Base-by-base conservation (phyloP, 1,284 basidiomycete species). In the Volvariella volvacea region DNA sequence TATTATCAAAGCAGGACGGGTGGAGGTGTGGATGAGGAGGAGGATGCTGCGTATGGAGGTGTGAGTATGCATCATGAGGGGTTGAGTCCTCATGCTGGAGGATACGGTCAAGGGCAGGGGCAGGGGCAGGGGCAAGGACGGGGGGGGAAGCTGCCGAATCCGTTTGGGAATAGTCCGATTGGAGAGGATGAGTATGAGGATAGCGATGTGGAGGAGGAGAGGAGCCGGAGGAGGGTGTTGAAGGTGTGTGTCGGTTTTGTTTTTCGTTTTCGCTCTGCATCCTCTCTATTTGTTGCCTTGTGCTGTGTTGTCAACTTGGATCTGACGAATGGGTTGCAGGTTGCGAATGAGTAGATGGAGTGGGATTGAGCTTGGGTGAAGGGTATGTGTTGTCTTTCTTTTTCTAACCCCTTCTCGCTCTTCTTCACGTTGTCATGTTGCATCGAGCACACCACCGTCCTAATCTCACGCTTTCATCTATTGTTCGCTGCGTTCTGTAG, bases 151-250 rank as follows among this genome's bases (percentile, higher is more conserved):
- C 34, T 7, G 6, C 37, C 55, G 19, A 52, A 58, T 14, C 53
- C 60, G 48, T 49, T 60, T 44, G 48, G 60, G 62, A 41, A 55
- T 56, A n/a, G n/a, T n/a, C n/a, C 15, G 55, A 58, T 22, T n/a
- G 58, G 52, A 41, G 55, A 44, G 15, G 50, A 48, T 21, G 44
- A 50, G 7, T 52, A 48, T 46, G 45, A 51, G n/a, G n/a, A n/a
- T n/a, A n/a, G n/a, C n/a, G n/a, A n/a, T n/a, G n/a, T n/a, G n/a
- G n/a, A n/a, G 54, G 58, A 46, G 54, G 61, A 70, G 46, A 63
- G 59, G 22, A 47, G 63, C 49, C 49, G 60, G 50, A 37, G 59
- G 59, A 49, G 70, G 48, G 69, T 74, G 37, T 55, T 76, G 42
- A 73, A 73, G 68, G 73, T 75, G 17, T 16, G 34, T 36, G 9